Base-by-base conservation (phyloP, 2,329 filamentous ascomycete genomes). In the Colletotrichum sp. region DNA sequence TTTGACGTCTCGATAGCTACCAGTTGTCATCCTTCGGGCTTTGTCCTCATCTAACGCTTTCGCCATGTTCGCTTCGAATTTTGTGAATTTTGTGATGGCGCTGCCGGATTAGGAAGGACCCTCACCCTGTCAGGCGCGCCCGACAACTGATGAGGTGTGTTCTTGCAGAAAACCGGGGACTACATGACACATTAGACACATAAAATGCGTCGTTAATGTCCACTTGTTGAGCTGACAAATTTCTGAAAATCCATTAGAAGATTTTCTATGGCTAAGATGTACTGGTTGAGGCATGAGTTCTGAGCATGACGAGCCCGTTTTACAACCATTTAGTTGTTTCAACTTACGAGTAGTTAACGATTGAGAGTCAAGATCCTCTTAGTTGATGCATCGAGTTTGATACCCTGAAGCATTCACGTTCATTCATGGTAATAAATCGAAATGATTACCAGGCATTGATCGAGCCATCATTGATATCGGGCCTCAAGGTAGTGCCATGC, bases 301-400 rank as follows among this genome's bases (percentile, higher is more conserved):
- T 52, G 3, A 5, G 43, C n/a, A 21, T 1, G 10, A 21, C 0
- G 4, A 8, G n/a, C 8, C 36, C 0, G 36, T 52, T 0, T 13
- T 21, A 52, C n/a, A 0, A 24, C n/a, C 43, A 8, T 24, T 21
- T 8, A 0, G 2, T 52, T 52, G 10, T 21, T 52, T 52, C 43
- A 21, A 52, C 43, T 5, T 2, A 21, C 10, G 1, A 7, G 0
- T 4, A 21, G n/a, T 48, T 52, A 7, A 52, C 1, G 21, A 48
- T 48, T 21, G 10, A 48, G 10, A 7, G 43, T 4, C 6, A n/a
- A 21, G 6, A 21, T 21, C 1, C 6, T 3, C 43, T 13, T 3
- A 4, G 6, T 10, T 1, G 10, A 48, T 48, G 3, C 4, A 1
- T 21, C 18, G 18, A 48, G 0, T 48, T 48, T 0, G 1, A 21